Evolutionary conservation across 2,329 filamentous ascomycete species (phyloP).

Genomic region (Dichotomopilus funicola): DNA sequence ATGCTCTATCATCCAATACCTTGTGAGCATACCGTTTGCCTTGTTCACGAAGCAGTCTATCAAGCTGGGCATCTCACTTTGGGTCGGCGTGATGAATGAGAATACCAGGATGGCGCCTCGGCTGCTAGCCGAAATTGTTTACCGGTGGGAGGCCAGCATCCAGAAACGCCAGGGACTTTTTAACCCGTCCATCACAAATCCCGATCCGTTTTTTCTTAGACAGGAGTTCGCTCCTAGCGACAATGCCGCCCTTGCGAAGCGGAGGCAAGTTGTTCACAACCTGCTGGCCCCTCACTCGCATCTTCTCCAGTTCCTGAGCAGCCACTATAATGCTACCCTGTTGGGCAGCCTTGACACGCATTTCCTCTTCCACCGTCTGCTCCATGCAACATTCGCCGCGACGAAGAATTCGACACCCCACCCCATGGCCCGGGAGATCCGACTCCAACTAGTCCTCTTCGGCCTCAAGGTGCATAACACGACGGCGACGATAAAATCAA

Average conservation of each 20-base stretch:
- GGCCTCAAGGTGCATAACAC: constrained; percentile 70
- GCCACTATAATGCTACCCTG: constrained; percentile 91
- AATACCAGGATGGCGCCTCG: constrained; percentile 83
- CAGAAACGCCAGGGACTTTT: constrained; percentile 76
- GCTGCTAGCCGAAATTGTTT: constrained; percentile 77
- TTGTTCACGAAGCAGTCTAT: constrained; percentile 94
- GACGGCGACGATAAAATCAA: constrained; percentile 56
- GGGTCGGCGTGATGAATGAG: constrained; percentile 95
- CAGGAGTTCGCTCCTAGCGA: constrained; percentile 93
- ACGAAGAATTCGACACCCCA: constrained; percentile 66
- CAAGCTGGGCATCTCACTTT: constrained; percentile 89
- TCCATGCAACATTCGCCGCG: constrained; percentile 71
- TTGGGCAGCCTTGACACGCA: constrained; percentile 77
- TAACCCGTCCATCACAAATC: constrained; percentile 61
- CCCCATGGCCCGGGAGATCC: constrained; percentile 84
- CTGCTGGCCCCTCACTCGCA: constrained; percentile 80
- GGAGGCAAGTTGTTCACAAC: constrained; percentile 74
- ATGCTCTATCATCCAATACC: constrained; percentile 72
- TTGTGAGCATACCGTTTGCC: constrained; percentile 87
- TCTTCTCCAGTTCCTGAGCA: constrained; percentile 81
- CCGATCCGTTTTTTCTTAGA: constrained; percentile 83
- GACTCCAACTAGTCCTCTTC: constrained; percentile 81
- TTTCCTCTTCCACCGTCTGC: constrained; percentile 71
- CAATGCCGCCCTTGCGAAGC: constrained; percentile 63
- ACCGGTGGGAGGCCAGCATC: constrained; percentile 85